Evolutionary conservation across 192 early-diverging fungal species (phyloP), one percentile per base, ranked within the genome.

Genomic region (Chytriomyces hyalinus): DNA sequence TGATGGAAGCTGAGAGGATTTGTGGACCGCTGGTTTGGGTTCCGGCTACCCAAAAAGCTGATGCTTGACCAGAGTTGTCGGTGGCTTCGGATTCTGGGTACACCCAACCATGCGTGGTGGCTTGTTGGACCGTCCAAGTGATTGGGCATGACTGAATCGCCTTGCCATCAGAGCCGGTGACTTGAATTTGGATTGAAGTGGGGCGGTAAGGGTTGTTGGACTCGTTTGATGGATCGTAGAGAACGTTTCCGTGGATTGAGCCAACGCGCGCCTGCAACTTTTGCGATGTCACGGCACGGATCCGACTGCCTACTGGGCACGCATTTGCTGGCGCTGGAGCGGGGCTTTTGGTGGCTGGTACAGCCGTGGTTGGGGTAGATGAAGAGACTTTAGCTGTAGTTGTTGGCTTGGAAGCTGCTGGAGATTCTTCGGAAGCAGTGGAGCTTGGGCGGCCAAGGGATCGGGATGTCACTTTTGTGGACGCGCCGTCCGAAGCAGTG

Each of bases 1-100:
- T 46, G 50, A 70, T 70, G n/a, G 68, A 70, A n/a, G n/a, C 68
- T n/a, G n/a, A n/a, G 20, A 70, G 9, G 47, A 28, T n/a, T 70
- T 70, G 68, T 13, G 53, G 20, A 57, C 15, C 53, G 7, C 28
- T 43, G 47, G 68, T 57, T 13, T 57, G 53, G 53, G 15, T 53
- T 24, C 68, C 68, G 20, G 68, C 68, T 3, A 70, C 26, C 68
- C 68, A 70, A 53, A 53, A 70, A 3, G 51, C 68, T 8, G 48
- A 49, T 7, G 50, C 10, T 17, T 24, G 9, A 13, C 68, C 68
- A 50, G 15, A 15, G 6, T 15, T 20, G 26, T 70, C 36, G 22
- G 68, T 70, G 49, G 6, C n/a, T 48, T 10, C 49, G 20, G 49
- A 13, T 2, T 6, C 49, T 24, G 68, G 68, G 36, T 53, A 70